These are phyloP conservation scores for Podospora pseudoanserina DNA, from an alignment of 495 filamentous ascomycete genomes.

Conservation along the genomic window DNA sequence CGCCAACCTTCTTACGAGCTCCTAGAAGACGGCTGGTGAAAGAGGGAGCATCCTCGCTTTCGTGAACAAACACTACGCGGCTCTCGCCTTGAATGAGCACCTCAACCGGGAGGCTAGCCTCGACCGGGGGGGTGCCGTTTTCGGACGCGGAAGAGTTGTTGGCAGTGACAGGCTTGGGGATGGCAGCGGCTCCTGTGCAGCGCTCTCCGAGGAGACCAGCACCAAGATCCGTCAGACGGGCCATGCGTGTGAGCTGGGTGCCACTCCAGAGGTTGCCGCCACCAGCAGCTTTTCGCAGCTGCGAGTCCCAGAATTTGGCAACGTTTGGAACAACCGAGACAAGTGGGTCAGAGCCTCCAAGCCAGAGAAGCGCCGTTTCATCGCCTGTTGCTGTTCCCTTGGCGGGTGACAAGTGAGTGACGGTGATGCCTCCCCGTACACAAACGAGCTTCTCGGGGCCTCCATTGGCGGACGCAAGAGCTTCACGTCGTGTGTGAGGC, in stretches of 20 bases:
- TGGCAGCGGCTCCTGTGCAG: constrained; percentile 55
- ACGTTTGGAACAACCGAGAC: constrained; percentile 61
- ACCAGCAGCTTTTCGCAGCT: constrained; percentile 55
- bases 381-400: constrained; percentile 52
- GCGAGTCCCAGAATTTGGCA: constrained; percentile 60
- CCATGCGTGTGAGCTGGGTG: constrained; percentile 44
- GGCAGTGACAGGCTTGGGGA: constrained; percentile 39
- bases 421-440: constrained; percentile 61
- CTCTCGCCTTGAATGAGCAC: constrained; percentile 63
- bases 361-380: constrained; percentile 65
- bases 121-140: constrained; percentile 13
- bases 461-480: constrained; percentile 28
- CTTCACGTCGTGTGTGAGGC: constrained; percentile 67
- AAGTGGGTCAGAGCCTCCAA: constrained; percentile 57
- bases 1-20: constrained; percentile 28
- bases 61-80: constrained; percentile 57
- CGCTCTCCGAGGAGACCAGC: constrained; percentile 64
- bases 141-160: constrained; percentile 32
- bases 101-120: constrained; percentile 48
- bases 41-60: constrained; percentile 36
- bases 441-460: constrained; percentile 37
- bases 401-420: constrained; percentile 42
- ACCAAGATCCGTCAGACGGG: constrained; percentile 46
- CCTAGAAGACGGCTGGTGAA: constrained; percentile 33
- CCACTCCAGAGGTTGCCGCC: constrained; percentile 58